Base-by-base conservation (phyloP, 2,329 filamentous ascomycete genomes). In the Ascochyta fabae region DNA sequence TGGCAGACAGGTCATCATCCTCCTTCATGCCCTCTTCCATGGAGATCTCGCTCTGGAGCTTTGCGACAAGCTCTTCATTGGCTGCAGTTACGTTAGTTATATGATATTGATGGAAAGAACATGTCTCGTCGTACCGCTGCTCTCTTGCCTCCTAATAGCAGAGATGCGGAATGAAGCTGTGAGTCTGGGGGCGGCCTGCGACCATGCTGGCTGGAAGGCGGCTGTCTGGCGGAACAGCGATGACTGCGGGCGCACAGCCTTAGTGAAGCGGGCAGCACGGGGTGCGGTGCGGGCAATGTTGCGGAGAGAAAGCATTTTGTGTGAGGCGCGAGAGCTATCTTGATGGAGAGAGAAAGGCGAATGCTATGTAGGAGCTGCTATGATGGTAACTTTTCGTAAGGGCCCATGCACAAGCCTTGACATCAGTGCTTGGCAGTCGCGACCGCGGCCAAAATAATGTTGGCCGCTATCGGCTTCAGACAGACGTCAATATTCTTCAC, bases 1-100 rank as follows among this genome's bases (percentile, higher is more conserved):
- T 90, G 61, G 87, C 83, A 36, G 92, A 89, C 64, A 90, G 79
- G 62, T 90, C 85, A 70, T 91, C 86, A 59, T 85, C 83, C 64
- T 88, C 83, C 78, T 89, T 88, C 78, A 92, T 88, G 72, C 93
- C 88, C 70, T 87, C 86, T 84, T 98, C 95, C 72, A 96, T 69
- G 45, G 66, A 59, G 49, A 75, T 73, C 50, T 76, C 73, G 43
- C 63, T 72, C 61, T 91, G 86, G 45, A 99, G 86, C 85, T 98
- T 98, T 56, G 87, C 86, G 36, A 88, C 85, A 49, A 99, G 87
- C 79, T 97, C 92, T 64, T 88, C 83, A 71, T 96, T 91, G 60
- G 70, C 71, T 72, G 46, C 3, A n/a, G 16, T 9, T 0, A 9
- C 31, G 42, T 70, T 59, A 73, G 66, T 55, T 23, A 19, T 7